Base-by-base conservation (phyloP, 140 eudicot species). In the Senecio squalidus region DNA sequence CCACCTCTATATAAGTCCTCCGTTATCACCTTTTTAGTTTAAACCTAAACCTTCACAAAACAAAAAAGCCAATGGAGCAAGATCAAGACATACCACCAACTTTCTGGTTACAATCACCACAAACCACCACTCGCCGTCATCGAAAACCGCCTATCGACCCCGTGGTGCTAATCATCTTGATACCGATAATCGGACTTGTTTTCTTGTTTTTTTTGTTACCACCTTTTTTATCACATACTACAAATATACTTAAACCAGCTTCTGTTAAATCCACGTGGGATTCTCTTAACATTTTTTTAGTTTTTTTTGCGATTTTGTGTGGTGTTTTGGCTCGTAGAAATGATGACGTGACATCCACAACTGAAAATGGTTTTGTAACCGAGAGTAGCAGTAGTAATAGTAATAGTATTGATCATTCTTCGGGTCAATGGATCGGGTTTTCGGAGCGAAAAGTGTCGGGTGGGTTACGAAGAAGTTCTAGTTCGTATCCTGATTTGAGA, bases 401-500 rank as follows among this genome's bases (percentile, higher is more conserved):
- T 9, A n/a, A 7, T 6, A 26, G 36, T 26, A 14, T 5, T 10
- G 22, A 22, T 14, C 20, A 28, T 64, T 26, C 34, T 15, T 60
- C 74, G 30, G 64, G 46, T 67, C 60, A 52, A 18, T 68, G 66
- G 74, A 9, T 8, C 47, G 70, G 60, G 22, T 61, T 18, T 48
- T 27, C 43, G 58, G 64, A 45, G 40, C 70, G 73, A 76, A 52
- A 58, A 47, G 47, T 10, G 55, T 14, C 60, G 60, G 50, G 45
- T 11, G 74, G 79, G 71, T 41, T 90, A 80, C 78, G 86, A 43
- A 74, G 97, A 53, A 90, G 63, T 70, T 78, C 84, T 46, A 80
- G 94, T 48, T 84, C 96, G 34, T 82, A 84, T 69, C 96, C 96
- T 8, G 84, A 88, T 76, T 64, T 84, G 52, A 53, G 88, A 59